These are phyloP conservation scores for Fraxinus sp. DNA, from an alignment of 305 asterid species.

Conservation along the genomic window DNA sequence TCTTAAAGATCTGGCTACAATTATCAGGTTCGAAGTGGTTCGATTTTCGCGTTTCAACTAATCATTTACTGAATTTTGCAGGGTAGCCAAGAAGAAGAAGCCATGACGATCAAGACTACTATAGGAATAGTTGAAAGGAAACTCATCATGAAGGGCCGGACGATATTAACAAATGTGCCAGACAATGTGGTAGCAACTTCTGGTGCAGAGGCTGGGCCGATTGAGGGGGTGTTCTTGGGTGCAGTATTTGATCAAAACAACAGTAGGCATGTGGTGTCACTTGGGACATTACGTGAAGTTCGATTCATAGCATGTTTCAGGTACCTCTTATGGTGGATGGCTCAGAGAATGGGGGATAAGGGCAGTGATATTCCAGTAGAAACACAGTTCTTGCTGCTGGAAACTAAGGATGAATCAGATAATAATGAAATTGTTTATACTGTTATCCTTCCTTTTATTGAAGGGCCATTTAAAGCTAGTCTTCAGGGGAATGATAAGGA, in stretches of 20 bases:
- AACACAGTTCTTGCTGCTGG: slow-evolving; percentile 46
- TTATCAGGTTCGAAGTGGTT: neutral
- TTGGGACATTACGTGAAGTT: slow-evolving; percentile 37
- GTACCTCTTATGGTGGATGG: slow-evolving; percentile 55
- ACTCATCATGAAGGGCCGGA: slow-evolving; percentile 36
- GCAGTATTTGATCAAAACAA: slow-evolving; percentile 1
- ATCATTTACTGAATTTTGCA: neutral
- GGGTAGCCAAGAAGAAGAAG: neutral
- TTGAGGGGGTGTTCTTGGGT: slow-evolving; percentile 36
- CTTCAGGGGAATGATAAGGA: slow-evolving; percentile 44
- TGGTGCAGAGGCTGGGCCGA: slow-evolving; percentile 37
- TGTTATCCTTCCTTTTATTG: slow-evolving; percentile 45
- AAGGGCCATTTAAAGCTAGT: slow-evolving; percentile 41
- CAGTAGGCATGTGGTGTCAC: slow-evolving; percentile 39
- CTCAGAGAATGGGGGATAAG: slow-evolving; percentile 46
- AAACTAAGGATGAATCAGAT: slow-evolving; percentile 33
- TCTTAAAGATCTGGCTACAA: neutral
- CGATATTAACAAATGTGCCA: slow-evolving; percentile 37
- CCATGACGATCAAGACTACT: slow-evolving; percentile 36
- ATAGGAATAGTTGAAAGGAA: slow-evolving; percentile 35
- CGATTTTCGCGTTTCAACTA: neutral
- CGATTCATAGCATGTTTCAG: slow-evolving; percentile 40
- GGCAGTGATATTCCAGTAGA: slow-evolving; percentile 48
- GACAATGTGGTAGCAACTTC: slow-evolving; percentile 37
- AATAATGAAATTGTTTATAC: slow-evolving; percentile 22